phyloP scores from a whole-genome alignment of 2,329 filamentous ascomycete genomes.

The Monosporascus cannonballus region DNA sequence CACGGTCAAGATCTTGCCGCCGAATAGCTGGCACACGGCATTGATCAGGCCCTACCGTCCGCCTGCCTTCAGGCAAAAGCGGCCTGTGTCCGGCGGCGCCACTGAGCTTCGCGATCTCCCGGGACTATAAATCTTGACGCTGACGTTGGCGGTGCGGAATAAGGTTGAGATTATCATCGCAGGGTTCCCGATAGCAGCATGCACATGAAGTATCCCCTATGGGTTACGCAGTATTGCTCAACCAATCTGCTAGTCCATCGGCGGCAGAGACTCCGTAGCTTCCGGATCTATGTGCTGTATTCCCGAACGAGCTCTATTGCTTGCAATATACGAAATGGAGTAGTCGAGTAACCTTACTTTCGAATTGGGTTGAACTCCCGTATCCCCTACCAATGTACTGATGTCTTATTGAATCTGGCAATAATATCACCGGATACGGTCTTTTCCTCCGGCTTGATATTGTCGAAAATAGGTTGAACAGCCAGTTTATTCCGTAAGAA shows the following conservation, averaged over 20 bases:
- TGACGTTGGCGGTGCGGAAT: constrained; percentile 33
- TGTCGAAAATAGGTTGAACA: neutral
- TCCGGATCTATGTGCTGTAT: neutral
- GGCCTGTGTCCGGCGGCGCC: constrained; percentile 27
- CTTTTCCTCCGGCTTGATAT: neutral
- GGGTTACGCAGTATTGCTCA: constrained; percentile 1
- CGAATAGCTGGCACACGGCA: constrained; percentile 13
- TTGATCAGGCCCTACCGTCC: constrained; percentile 15
- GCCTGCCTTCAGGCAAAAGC: constrained; percentile 17
- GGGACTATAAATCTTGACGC: constrained; percentile 31
- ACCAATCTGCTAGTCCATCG: neutral
- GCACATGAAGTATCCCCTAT: constrained; percentile 16
- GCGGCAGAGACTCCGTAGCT: neutral
- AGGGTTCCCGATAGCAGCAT: constrained; percentile 36
- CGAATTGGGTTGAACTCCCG: neutral
- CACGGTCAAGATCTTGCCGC: constrained; percentile 20
- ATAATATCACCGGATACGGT: neutral
- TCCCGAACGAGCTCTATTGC: neutral
- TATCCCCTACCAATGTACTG: neutral
- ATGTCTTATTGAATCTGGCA: neutral
- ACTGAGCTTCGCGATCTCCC: constrained; percentile 23
- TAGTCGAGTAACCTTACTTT: neutral
- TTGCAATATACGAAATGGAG: neutral
- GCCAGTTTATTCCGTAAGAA: no score
- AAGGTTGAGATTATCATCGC: constrained; percentile 33